phyloP scores from a whole-genome alignment of 2,329 filamentous ascomycete species.

The Monilinia fructicola region DNA sequence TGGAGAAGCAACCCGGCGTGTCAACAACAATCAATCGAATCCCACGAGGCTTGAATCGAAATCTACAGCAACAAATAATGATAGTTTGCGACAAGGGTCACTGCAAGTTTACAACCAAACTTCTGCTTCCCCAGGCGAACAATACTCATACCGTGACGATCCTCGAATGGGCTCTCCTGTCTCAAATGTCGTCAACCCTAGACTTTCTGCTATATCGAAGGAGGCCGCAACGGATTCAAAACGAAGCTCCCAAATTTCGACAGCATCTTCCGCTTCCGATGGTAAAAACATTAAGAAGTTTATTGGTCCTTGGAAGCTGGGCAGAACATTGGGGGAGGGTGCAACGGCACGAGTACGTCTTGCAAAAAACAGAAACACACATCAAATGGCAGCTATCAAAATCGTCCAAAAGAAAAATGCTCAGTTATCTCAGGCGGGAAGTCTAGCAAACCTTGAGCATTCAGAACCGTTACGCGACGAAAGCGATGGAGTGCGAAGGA shows the following conservation, averaged over 20 bases:
- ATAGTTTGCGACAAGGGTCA: constrained; percentile 31
- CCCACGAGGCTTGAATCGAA: constrained; percentile 26
- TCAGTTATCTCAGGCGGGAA: constrained; percentile 79
- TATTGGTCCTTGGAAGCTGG: constrained; percentile 92
- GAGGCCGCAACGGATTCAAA: constrained; percentile 40
- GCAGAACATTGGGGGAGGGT: constrained; percentile 83
- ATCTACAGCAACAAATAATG: constrained; percentile 33
- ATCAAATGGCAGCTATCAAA: constrained; percentile 87
- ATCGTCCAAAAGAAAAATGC: constrained; percentile 86
- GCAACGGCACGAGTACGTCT: constrained; percentile 85
- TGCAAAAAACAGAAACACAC: constrained; percentile 75
- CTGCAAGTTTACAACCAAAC: constrained; percentile 27
- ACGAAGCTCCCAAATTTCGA: constrained; percentile 45
- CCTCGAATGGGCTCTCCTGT: constrained; percentile 35
- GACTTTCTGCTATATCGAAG: constrained; percentile 41
- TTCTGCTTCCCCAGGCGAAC: constrained; percentile 25
- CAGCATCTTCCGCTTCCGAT: constrained; percentile 42
- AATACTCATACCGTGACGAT: constrained; percentile 23
- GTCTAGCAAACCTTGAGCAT: constrained; percentile 77
- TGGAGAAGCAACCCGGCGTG: constrained; percentile 39
- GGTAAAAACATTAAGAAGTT: constrained; percentile 58
- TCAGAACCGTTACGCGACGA: constrained; percentile 61
- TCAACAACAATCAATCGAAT: constrained; percentile 37
- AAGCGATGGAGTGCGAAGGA: constrained; percentile 62
- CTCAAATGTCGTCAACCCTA: constrained; percentile 38